Evolutionary conservation across 2,329 filamentous ascomycete genomes (phyloP).

Genomic region (Graphiopsis chlorocephala): DNA sequence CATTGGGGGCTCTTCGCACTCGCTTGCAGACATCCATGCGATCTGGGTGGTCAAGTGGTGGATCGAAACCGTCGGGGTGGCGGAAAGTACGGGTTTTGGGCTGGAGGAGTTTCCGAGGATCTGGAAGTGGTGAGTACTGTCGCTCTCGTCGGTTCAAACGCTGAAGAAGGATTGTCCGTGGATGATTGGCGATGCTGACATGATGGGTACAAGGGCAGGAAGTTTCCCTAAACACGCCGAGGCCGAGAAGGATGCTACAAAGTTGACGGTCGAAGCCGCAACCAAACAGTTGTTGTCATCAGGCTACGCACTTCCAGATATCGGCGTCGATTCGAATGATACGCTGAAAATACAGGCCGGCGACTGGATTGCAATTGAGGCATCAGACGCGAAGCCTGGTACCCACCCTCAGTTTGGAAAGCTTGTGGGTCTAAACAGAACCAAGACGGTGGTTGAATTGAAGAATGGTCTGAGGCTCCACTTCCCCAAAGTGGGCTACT

Average conservation of each 20-base stretch:
- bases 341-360: conserved; percentile 18
- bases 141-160: background rate
- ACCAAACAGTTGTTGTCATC: conserved; percentile 20
- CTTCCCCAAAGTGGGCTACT: conserved; percentile 14
- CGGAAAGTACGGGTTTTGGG: conserved; percentile 20
- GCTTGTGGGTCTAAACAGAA: conserved; percentile 17
- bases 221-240: conserved; percentile 20
- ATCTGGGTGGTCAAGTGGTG: conserved; percentile 27
- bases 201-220: background rate
- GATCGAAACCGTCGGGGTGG: conserved; percentile 20
- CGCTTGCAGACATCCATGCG: conserved; percentile 23
- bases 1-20: conserved; percentile 19
- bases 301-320: conserved; percentile 19
- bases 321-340: conserved; percentile 21
- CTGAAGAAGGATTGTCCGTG: background rate
- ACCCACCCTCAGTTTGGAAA: conserved; percentile 23
- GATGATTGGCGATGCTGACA: background rate
- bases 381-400: conserved; percentile 24
- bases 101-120: conserved; percentile 20
- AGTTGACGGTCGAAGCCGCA: conserved; percentile 23
- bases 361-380: conserved; percentile 22
- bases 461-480: conserved; percentile 13
- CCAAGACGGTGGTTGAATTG: conserved; percentile 10
- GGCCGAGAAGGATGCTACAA: conserved; percentile 17
- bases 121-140: conserved; percentile 21